Conservation (phyloP, 164 flowering plant species). For the Macadamia integrifolia region DNA sequence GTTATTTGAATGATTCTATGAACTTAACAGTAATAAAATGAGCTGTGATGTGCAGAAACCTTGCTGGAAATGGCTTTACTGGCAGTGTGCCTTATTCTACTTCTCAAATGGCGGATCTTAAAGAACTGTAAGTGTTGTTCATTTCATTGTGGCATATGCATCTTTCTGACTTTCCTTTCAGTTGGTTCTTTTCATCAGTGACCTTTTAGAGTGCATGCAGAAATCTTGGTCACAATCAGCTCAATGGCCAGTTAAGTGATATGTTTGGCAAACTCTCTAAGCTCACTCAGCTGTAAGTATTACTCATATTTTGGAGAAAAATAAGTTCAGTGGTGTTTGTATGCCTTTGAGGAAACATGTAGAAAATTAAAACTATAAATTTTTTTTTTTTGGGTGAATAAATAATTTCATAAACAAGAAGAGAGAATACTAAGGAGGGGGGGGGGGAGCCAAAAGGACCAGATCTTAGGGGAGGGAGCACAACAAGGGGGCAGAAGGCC, state of each 20-base stretch:
- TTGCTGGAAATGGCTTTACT: conserved; percentile 52
- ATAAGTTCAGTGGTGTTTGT: too few species aligned
- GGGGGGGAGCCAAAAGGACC: too few species aligned
- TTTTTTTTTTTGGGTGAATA: too few species aligned
- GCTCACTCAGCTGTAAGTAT: conserved; percentile 50
- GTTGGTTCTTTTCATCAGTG: neutral
- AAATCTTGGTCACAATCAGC: conserved; percentile 62
- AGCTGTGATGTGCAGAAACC: conserved; percentile 48
- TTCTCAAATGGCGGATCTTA: conserved; percentile 56
- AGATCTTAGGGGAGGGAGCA: too few species aligned
- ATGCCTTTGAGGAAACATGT: too few species aligned
- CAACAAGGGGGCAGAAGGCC: too few species aligned
- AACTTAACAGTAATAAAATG: neutral
- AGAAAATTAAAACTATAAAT: too few species aligned
- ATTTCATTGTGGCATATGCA: neutral
- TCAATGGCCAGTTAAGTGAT: conserved; percentile 64
- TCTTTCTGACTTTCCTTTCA: neutral
- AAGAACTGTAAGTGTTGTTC: conserved; percentile 44
- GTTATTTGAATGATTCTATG: neutral
- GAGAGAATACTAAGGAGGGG: too few species aligned
- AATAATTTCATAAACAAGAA: too few species aligned
- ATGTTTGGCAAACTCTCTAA: conserved; percentile 64
- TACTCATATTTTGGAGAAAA: neutral
- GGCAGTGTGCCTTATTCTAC: conserved; percentile 71
- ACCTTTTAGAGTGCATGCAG: conserved; percentile 35